Base-by-base conservation (phyloP, 495 filamentous ascomycete genomes). In the Trichoderma virens region DNA sequence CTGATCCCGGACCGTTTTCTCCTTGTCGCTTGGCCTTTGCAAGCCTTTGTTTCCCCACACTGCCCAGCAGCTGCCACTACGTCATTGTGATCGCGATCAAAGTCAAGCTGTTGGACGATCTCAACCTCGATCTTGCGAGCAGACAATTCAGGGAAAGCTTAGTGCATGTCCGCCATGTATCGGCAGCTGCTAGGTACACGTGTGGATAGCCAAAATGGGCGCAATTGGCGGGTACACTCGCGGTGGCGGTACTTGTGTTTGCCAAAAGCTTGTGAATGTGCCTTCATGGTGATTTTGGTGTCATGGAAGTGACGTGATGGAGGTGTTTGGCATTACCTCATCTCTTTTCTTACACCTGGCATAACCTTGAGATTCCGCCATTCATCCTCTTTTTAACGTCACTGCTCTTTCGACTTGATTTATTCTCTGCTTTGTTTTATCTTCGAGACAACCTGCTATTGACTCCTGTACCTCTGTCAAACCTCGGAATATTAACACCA, bases 241-340 rank as follows among this genome's bases (percentile, higher is more conserved):
- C 11, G 51, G 20, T 8, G 23, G 0, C 9, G 27, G 51, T 56
- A 56, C 51, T 31, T 56, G 51, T 0, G 51, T 9, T 28, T 4
- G 11, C 9, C 34, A 35, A 9, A 56, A 56, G 51, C 51, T 56
- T 56, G 51, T 56, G 51, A 56, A 28, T 16, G 23, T 16, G 25
- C 43, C 43, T 23, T 47, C 23, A 16, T 2, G 9, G 6, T 16
- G 51, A 11, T 56, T 56, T 30, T 56, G 51, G 51, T 56, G 51
- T 56, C 51, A 56, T 56, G 51, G 23, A 28, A 56, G 51, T 56
- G 51, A 56, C 51, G 51, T 56, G 51, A 56, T 56, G 9, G 51
- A 56, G 6, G 25, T 30, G 51, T 13, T 14, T 16, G 18, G 3
- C 51, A 56, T 56, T 56, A 56, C 51, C 51, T 56, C 51, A 56